Conservation (phyloP, 441 rosid species). For the Eruca vesicaria region DNA sequence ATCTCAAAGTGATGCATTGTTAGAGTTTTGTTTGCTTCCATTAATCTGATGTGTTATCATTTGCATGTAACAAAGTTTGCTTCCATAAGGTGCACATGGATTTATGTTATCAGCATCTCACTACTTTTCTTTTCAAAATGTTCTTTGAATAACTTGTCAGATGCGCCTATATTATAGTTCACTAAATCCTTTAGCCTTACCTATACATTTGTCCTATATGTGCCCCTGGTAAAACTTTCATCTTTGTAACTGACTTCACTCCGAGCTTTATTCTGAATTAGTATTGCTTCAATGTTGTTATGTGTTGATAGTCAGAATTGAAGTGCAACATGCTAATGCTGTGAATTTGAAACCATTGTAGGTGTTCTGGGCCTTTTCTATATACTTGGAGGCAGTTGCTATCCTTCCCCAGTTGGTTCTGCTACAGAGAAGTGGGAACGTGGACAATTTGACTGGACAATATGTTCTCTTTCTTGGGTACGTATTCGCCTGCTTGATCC, state of each 20-base stretch:
- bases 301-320: neutral
- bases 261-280: neutral
- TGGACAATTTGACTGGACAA: slow-evolving; percentile 95
- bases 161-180: neutral
- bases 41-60: neutral
- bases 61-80: neutral
- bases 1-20: neutral
- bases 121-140: neutral
- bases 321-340: neutral
- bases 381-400: slow-evolving; percentile 95
- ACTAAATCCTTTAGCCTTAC: neutral
- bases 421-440: slow-evolving; percentile 92
- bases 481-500: slow-evolving; percentile 12
- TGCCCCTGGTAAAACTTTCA: neutral
- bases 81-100: neutral
- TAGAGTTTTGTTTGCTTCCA: slow-evolving; percentile 2
- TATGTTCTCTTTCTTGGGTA: slow-evolving; percentile 96
- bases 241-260: slow-evolving; percentile 2
- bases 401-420: slow-evolving; percentile 93
- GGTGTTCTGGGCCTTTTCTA: slow-evolving; percentile 91
- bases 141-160: neutral
- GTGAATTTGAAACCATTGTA: slow-evolving; percentile 31
- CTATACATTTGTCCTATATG: neutral
- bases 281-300: neutral
- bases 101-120: neutral